These are phyloP conservation scores for Crithidia bombi DNA, from an alignment of 208 protist species.

Conservation along the genomic window DNA sequence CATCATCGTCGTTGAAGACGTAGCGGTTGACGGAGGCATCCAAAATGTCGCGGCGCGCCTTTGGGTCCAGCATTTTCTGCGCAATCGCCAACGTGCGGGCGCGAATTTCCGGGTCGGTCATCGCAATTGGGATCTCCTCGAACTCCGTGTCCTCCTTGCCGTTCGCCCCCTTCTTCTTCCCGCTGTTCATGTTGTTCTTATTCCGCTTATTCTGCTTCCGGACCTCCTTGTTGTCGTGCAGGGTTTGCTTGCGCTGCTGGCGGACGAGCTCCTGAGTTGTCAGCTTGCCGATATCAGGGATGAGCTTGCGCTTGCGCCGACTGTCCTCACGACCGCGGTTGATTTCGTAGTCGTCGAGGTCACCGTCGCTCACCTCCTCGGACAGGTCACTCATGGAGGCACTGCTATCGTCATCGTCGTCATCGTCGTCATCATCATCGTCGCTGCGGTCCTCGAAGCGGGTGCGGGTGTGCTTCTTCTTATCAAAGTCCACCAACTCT, in stretches of 20 bases:
- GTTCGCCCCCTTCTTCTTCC: conserved; percentile 44
- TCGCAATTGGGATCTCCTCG: conserved; percentile 86
- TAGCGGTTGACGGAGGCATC: conserved; percentile 89
- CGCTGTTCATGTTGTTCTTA: conserved; percentile 55
- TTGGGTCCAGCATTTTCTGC: conserved; percentile 87
- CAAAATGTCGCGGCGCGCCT: conserved; percentile 83
- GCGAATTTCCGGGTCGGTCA: conserved; percentile 85
- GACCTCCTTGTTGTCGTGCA: conserved; percentile 80
- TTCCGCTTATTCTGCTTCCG: conserved; percentile 70
- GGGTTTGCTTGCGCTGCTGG: conserved; percentile 81
- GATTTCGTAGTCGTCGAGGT: conserved; percentile 64
- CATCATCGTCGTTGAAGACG: conserved; percentile 90
- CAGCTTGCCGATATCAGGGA: conserved; percentile 73
- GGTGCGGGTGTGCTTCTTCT: conserved; percentile 61
- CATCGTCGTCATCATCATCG: conserved; percentile 43
- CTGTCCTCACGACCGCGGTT: conserved; percentile 70
- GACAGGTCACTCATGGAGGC: conserved; percentile 35
- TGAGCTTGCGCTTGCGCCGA: conserved; percentile 70
- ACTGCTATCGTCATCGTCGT: conserved; percentile 49
- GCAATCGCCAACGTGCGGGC: conserved; percentile 90
- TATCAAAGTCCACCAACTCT: conserved; percentile 37
- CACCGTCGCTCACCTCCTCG: conserved; percentile 47
- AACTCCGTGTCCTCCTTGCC: conserved; percentile 77
- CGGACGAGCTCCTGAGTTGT: conserved; percentile 85
- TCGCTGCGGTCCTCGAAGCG: conserved; percentile 43